These are phyloP conservation scores for Lecanoromycetidae sp. DNA, from an alignment of 2,329 filamentous ascomycete genomes.

Conservation along the genomic window DNA sequence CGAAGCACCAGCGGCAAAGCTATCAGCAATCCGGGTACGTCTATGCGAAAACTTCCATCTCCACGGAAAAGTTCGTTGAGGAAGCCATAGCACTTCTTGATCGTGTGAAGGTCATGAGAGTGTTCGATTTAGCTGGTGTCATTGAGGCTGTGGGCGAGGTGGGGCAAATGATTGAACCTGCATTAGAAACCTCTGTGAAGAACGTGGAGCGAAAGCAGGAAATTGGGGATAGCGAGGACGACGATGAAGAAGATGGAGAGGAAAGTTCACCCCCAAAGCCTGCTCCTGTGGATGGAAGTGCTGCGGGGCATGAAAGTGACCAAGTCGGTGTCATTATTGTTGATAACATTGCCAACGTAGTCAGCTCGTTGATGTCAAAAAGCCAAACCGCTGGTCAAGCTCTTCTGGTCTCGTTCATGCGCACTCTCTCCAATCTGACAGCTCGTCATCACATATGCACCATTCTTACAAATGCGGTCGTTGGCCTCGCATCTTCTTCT, in stretches of 20 bases:
- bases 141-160: slow-evolving; percentile 36
- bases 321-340: slow-evolving; percentile 28
- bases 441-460: slow-evolving; percentile 28
- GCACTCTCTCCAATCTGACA: slow-evolving; percentile 30
- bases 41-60: slow-evolving; percentile 7
- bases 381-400: slow-evolving; percentile 31
- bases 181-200: not conserved
- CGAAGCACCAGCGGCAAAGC: not conserved
- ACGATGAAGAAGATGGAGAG: slow-evolving; percentile 5
- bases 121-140: slow-evolving; percentile 39
- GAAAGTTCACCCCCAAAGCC: too few relatives aligned
- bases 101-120: slow-evolving; percentile 37
- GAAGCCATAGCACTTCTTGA: slow-evolving; percentile 27
- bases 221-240: slow-evolving; percentile 13
- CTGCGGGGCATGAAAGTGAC: not conserved
- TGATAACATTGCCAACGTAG: slow-evolving; percentile 29
- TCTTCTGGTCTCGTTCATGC: slow-evolving; percentile 31
- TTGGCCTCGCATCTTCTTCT: slow-evolving; percentile 13
- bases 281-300: slow-evolving; percentile 4
- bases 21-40: slow-evolving; percentile 14
- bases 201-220: not conserved
- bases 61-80: not conserved
- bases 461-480: slow-evolving; percentile 28
- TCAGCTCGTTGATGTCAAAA: slow-evolving; percentile 28
- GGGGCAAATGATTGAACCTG: slow-evolving; percentile 20